phyloP scores from a whole-genome alignment of 495 filamentous ascomycete species.

The Aspergillus bertholletiae region DNA sequence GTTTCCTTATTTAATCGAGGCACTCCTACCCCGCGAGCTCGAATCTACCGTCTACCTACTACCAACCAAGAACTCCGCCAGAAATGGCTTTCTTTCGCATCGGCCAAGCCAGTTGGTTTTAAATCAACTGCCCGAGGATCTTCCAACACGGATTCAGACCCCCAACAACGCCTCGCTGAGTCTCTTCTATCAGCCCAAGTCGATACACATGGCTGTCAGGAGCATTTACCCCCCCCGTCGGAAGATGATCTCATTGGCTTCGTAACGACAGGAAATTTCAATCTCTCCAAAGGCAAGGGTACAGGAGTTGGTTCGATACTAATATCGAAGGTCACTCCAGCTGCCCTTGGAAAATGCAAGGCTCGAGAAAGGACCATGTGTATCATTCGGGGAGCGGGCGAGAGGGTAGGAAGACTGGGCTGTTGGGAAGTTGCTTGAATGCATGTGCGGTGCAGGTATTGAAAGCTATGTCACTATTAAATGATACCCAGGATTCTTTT shows the following conservation, averaged over 20 bases:
- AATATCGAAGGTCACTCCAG: constrained; percentile 48
- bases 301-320: constrained; percentile 72
- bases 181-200: constrained; percentile 40
- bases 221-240: constrained; percentile 63
- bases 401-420: constrained; percentile 71
- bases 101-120: constrained; percentile 1
- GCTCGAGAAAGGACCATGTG: constrained; percentile 52
- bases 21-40: constrained; percentile 56
- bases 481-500: constrained; percentile 15
- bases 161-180: constrained; percentile 50
- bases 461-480: neutral
- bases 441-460: neutral
- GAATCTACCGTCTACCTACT: constrained; percentile 69
- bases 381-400: constrained; percentile 76
- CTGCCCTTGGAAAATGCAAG: constrained; percentile 23
- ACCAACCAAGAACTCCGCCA: constrained; percentile 40
- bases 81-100: constrained; percentile 49
- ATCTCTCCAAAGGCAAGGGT: constrained; percentile 70
- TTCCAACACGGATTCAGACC: constrained; percentile 24
- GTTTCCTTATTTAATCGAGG: constrained; percentile 58
- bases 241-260: constrained; percentile 86
- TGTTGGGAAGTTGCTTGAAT: constrained; percentile 69
- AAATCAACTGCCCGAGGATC: neutral
- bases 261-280: constrained; percentile 82
- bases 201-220: constrained; percentile 35